Percentiles rank a stretch among this genome's conserved stretches.
phyloP scores from a whole-genome alignment of 352 stramenopile genomes.

The Globisporangium alternatum region DNA sequence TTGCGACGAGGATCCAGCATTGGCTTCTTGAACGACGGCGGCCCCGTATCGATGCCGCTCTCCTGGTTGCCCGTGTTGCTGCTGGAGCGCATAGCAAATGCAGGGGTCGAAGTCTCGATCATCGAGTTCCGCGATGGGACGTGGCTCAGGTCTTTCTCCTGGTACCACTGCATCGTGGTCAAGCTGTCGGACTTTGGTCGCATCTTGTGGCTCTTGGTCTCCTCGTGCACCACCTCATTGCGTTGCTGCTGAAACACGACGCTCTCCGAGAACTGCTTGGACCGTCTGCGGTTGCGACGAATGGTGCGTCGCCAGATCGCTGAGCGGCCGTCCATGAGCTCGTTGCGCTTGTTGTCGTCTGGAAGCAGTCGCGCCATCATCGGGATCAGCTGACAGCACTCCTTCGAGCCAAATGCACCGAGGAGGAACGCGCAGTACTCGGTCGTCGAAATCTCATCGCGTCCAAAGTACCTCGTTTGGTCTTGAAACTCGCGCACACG shows the following conservation, averaged over 20 bases:
- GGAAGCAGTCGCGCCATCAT: conserved; percentile 73
- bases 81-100: neutral
- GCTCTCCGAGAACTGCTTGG: conserved; percentile 79
- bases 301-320: conserved; percentile 58
- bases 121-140: conserved; percentile 25
- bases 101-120: conserved; percentile 27
- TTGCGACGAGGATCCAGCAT: conserved; percentile 59
- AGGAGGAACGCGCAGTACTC: conserved; percentile 79
- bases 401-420: conserved; percentile 57
- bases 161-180: conserved; percentile 17
- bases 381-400: conserved; percentile 68
- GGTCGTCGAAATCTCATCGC: conserved; percentile 59
- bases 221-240: conserved; percentile 34
- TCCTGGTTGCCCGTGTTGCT: conserved; percentile 20
- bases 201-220: conserved; percentile 24
- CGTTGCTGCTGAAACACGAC: conserved; percentile 65
- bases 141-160: conserved; percentile 9
- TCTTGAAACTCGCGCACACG: conserved; percentile 79
- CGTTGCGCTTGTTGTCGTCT: conserved; percentile 55
- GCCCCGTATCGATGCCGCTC: conserved; percentile 14
- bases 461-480: conserved; percentile 75
- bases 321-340: conserved; percentile 59
- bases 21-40: conserved; percentile 25
- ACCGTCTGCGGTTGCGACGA: conserved; percentile 63
- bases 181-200: conserved; percentile 55